Base-by-base conservation (phyloP, 345 rosid genomes). In the Corymbia maculata region DNA sequence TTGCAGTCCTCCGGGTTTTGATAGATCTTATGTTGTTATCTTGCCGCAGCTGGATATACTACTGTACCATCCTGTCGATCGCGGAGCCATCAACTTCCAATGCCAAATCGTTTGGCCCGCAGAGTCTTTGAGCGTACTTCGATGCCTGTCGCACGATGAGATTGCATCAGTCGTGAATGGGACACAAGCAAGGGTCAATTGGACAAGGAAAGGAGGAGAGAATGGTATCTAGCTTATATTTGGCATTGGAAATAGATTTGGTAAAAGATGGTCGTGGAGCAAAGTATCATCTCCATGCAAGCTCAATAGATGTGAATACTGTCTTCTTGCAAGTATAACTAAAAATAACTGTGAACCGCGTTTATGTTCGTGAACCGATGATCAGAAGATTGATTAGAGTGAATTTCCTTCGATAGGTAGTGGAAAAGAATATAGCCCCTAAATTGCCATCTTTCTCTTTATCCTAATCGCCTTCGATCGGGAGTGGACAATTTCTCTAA, bases 1-100 rank as follows among this genome's bases (percentile, higher is more conserved):
- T 26, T 45, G 52, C 79, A 15, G 85, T 90, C 26, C 49, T 52
- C 15, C 93, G 90, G 28, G 91, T 91, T 5, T 30, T 53, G 8
- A 92, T 91, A 19, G 86, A 80, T 1, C 26, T 88, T 4, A 92
- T 93, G 45, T n/a, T 84, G n/a, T 87, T 92, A 85, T 90, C 91
- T 87, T 86, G 50, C 88, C 88, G 36, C 93, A 86, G 59, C 85
- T 90, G 0, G 91, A 89, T 11, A 92, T 88, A 2, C 88, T 89
- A 0, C 30, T 50, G 24, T 52, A 91, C 89, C 42, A 36, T 36
- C 93, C 90, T 0, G 92, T 93, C 6, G 95, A 92, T 36, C 2
- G 42, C 42, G 42, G 42, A 36, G 42, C 42, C 42, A 36, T 36
- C 42, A 36, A 36, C 42, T 36, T 36, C 42, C 42, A 36, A 36